Conservation (phyloP, 2,329 filamentous ascomycete genomes). For the Aspergillus proliferans region DNA sequence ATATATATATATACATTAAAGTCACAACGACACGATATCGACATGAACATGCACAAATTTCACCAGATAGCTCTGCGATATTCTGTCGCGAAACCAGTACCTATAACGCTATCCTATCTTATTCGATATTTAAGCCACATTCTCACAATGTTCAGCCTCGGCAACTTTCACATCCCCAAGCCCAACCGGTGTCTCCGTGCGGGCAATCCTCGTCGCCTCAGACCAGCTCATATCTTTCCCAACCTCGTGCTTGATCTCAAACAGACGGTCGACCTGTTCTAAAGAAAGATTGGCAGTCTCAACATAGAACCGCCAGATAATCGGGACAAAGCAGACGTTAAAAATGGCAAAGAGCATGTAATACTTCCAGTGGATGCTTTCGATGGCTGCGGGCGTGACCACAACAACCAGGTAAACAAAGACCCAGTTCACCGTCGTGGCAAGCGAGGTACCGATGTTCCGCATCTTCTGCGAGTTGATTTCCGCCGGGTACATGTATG, state of each 20-base stretch:
- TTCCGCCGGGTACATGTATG: constrained; percentile 13
- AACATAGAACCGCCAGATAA: constrained; percentile 22
- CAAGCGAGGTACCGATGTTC: constrained; percentile 9
- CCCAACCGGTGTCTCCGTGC: constrained; percentile 1
- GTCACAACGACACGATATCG: background rate
- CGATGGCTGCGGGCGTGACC: constrained; percentile 18
- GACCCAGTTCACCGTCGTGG: constrained; percentile 9
- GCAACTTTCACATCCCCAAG: background rate
- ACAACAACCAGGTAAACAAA: constrained; percentile 13
- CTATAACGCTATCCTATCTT: background rate
- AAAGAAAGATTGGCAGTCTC: constrained; percentile 30
- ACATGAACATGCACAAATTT: background rate
- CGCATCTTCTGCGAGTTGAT: constrained; percentile 15
- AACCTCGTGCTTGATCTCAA: constrained; percentile 20
- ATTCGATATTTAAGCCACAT: background rate
- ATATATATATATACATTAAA: background rate
- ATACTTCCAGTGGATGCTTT: constrained; percentile 47
- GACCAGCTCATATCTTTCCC: constrained; percentile 5
- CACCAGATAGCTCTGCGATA: background rate
- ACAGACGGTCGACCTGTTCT: constrained; percentile 35
- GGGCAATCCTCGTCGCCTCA: constrained; percentile 4
- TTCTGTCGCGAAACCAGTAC: too few relatives aligned
- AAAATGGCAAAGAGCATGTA: constrained; percentile 46
- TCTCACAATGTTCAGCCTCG: background rate
- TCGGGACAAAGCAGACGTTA: constrained; percentile 19